Base-by-base conservation (phyloP, 257 asterid genomes). In the Verbena officinalis region DNA sequence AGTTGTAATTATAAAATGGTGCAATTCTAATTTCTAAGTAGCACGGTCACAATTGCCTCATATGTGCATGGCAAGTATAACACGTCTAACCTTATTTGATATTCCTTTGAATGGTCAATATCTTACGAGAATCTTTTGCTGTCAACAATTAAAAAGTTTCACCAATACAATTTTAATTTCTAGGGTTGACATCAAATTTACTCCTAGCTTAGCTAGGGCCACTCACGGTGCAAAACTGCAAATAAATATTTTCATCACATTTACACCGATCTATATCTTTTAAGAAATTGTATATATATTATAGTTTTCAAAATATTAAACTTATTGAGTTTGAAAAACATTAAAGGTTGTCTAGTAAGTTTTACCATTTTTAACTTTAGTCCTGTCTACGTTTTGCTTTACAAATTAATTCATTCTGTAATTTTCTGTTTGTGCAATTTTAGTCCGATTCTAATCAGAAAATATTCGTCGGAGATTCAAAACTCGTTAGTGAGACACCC, bases 71-170 rank as follows among this genome's bases (percentile, higher is more conserved):
- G 87, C 88, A 80, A 81, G 77, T 38, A 68, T 60, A 75, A 65
- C 80, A 65, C 71, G 64, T 69, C 68, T 72, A 81, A 70, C 82
- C 81, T 77, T 77, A 81, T 85, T 78, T 78, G 78, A 58, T 72
- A 67, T 74, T 78, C 49, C 72, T 81, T 81, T 83, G 94, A 85
- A 85, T 81, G 83, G 96, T 85, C 96, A 75, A 81, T 83, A 64
- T 85, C 94, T 81, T 64, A 56, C 54, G 71, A 76, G 86, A 88
- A 88, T 85, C 96, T 88, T 85, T 81, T 73, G 78, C 83, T 78
- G 77, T 80, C 87, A 61, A 62, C 62, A 57, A 64, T 49, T 7
- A 36, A 3, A 52, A 10, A 44, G 59, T 34, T 55, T 68, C 80
- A 80, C 83, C 83, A 74, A 66, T 83, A n/a, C n/a, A n/a, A n/a